Evolutionary conservation across 768 basidiomycete species (phyloP), one percentile per base, ranked within the genome.

Genomic region (Serendipita sp.): DNA sequence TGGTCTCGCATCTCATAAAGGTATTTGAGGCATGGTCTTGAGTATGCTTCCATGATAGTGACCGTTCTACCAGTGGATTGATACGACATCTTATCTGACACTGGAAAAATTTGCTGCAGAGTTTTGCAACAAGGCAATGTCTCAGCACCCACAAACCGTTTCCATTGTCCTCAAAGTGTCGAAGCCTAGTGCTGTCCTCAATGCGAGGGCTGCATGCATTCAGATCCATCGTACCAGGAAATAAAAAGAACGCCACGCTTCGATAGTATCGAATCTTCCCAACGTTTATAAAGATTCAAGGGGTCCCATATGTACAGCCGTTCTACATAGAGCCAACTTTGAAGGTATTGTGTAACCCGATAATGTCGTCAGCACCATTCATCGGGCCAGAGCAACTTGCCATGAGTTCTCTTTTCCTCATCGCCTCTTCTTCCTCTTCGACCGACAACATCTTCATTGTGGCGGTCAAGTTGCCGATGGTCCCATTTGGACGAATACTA

Each of bases 331-430:
- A 60, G 13, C 56, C 56, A 37, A 60, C 56, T n/a, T 60, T 60
- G 56, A 60, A 60, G 28, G 56, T 71, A 65, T 92, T 91, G 73
- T 90, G 84, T 69, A 92, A 74, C 45, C 89, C 89, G 68, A 92
- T 83, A 1, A 83, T 89, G 71, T 86, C 85, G 69, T 89, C 88
- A 30, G 81, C 78, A 7, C 83, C 84, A 69, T 83, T 88, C 69
- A 78, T 71, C 3, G 78, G 79, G 15, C 77, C 77, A 65, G 74
- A 78, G 30, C 77, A 72, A 34, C 56, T 38, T 10, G 37, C 56
- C 56, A 60, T 60, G 1, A 35, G 16, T n/a, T 60, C 56, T 3
- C 56, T 28, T n/a, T 30, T 28, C 5, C 72, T 72, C 34, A 73
- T 69, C 62, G 67, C 66, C 7, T 66, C 67, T 66, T 70, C 70